Evolutionary conservation across 306 rosid genomes (phyloP).

Genomic region (Rosa persica): DNA sequence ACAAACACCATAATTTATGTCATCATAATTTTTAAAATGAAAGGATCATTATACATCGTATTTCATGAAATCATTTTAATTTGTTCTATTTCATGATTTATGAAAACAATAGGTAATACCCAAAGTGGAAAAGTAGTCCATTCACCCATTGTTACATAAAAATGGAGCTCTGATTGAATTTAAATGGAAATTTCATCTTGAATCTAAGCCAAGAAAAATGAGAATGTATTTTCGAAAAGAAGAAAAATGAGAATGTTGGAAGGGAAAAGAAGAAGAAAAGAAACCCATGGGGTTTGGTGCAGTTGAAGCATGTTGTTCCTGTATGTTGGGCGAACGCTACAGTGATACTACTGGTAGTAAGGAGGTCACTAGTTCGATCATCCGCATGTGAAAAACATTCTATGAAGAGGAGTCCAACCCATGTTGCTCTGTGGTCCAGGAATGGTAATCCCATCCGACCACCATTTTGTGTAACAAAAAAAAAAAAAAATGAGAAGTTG

Average conservation of each 20-base stretch:
- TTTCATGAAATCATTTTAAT: not conserved
- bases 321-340: too few relatives aligned
- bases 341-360: too few relatives aligned
- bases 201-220: not conserved
- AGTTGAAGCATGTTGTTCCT: too few relatives aligned
- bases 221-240: not conserved
- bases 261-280: not conserved
- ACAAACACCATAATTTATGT: too few relatives aligned
- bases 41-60: not conserved
- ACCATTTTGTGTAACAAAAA: too few relatives aligned
- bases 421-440: too few relatives aligned
- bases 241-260: not conserved
- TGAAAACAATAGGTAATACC: not conserved
- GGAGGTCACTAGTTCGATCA: too few relatives aligned
- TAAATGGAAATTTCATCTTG: not conserved
- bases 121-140: not conserved
- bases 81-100: not conserved
- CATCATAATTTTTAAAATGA: not conserved
- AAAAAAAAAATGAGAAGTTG: not conserved
- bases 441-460: too few relatives aligned
- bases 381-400: too few relatives aligned
- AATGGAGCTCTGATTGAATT: not conserved
- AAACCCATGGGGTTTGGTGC: too few relatives aligned
- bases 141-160: not conserved
- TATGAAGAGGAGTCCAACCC: too few relatives aligned